Evolutionary conservation across 2,329 filamentous ascomycete species (phyloP).

Genomic region (Colletotrichum somersetense): DNA sequence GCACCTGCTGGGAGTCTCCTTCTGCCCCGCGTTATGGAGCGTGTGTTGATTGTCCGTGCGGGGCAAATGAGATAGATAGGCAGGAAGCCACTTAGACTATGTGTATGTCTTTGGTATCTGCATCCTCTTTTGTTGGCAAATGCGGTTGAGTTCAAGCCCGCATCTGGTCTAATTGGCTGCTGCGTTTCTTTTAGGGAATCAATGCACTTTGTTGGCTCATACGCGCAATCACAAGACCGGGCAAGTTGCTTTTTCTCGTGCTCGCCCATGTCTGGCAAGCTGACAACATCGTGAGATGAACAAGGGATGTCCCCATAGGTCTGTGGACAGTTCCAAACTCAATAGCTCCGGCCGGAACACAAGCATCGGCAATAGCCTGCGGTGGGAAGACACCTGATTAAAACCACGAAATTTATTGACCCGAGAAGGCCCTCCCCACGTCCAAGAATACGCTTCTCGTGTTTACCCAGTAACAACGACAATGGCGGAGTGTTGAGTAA

Average conservation of each 20-base stretch:
- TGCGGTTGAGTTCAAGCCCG: not conserved
- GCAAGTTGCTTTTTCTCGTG: not conserved
- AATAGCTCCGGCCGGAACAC: no score
- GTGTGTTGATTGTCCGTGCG: not conserved
- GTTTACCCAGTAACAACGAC: not conserved
- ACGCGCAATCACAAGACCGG: not conserved
- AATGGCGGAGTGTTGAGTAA: not conserved
- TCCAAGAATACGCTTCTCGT: not conserved
- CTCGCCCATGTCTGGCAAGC: not conserved
- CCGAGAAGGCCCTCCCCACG: not conserved
- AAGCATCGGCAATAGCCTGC: not conserved
- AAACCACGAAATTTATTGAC: no score
- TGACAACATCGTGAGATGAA: not conserved
- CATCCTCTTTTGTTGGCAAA: not conserved
- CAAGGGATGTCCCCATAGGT: not conserved
- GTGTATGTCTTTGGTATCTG: no score
- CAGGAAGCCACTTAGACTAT: not conserved
- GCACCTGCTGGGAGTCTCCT: not conserved
- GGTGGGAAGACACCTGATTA: not conserved
- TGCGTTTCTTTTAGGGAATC: not conserved
- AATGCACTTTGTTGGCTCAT: not conserved
- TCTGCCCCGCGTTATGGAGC: not conserved
- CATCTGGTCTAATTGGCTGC: no score
- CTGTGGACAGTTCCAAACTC: accelerated
- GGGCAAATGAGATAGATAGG: not conserved